Base-by-base conservation (phyloP, 1,139 yeast species). In the Blastobotrys raffinosifermentans region DNA sequence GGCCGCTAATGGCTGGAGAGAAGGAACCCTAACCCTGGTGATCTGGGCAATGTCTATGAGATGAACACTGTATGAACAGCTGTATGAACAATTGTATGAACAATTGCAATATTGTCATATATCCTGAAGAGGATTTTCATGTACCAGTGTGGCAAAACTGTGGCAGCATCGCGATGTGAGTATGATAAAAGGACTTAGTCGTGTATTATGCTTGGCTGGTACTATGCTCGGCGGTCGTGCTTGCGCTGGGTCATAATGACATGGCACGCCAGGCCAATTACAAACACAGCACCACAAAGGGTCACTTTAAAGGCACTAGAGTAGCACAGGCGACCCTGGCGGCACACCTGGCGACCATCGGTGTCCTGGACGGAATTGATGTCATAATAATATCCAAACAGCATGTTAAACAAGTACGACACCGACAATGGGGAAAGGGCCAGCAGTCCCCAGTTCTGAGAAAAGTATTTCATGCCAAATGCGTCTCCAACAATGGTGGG, bases 401-500 rank as follows among this genome's bases (percentile, higher is more conserved):
- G 41, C 48, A 60, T 53, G 38, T 66, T 63, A 40, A 65, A 57
- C 21, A 53, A 35, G 41, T 65, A 63, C 4, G 70, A 58, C 10
- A 59, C 54, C 1, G 60, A 58, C 8, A 65, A 57, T 2, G 70
- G 69, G 7, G 69, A 52, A 15, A 62, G 45, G 2, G 69, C 64
- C 11, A 80, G 63, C 19, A 79, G 54, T 0, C 94, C 93, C 94
- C 95, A 86, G 29, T 84, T 72, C 27, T 86, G 80, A 37, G 87
- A 79, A 56, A 83, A 84, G 26, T 77, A 72, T 13, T 66, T 67
- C 53, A 85, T 72, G 18, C 89, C 89, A 62, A 84, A 85, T 10
- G 76, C 65, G 49, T 86, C 95, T 1, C 91, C 78, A 19, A 83
- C 67, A 17, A 84, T 75, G 1, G 91, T 81, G 0, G 95, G 95